Base-by-base conservation (phyloP, 2,329 filamentous ascomycete genomes). In the Hypoxylon sp. region DNA sequence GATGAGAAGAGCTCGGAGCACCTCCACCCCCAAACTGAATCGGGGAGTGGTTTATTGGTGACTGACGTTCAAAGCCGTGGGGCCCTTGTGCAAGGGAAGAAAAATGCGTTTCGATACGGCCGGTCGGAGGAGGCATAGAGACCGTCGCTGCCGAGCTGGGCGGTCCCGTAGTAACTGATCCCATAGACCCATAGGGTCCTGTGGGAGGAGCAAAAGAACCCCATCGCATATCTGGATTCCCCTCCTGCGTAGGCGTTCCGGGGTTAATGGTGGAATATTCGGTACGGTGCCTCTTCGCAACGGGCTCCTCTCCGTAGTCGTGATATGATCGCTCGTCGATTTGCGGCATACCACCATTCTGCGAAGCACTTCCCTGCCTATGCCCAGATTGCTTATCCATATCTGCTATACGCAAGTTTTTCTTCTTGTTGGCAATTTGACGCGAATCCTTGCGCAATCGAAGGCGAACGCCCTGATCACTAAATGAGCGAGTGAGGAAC, bases 391-490 rank as follows among this genome's bases (percentile, higher is more conserved):
- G 53, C 47, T 58, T 61, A n/a, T 60, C 64, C 12, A 61, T 60
- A 15, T 66, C 61, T 9, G 62, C 59, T 12, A 62, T 59, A 7
- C 63, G 61, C 19, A 63, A 40, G 47, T 69, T 77, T 19, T 75
- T 72, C 64, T 79, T 82, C 48, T 75, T 72, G 12, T 75, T 78
- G 4, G 72, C 75, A 60, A 75, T 73, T 13, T 80, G 80, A 48
- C 89, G 80, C 32, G 89, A 88, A 69, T 96, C 91, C 68, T 96
- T 96, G 45, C 91, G 84, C 35, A 96, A 79, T 42, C 91, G 81
- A 21, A 96, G 75, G 41, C 90, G 86, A 9, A 96, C 89, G 6
- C 91, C 91, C 68, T 96, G 91, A 63, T 96, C 91, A 58, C 88
- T 89, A 69, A 96, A 93, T 0, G 88, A 86, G 41, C 90, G 81